Percentiles rank a stretch among this genome's conserved stretches.
Conservation (phyloP, 2,329 filamentous ascomycete genomes). For the Arthrobotrys conoides region DNA sequence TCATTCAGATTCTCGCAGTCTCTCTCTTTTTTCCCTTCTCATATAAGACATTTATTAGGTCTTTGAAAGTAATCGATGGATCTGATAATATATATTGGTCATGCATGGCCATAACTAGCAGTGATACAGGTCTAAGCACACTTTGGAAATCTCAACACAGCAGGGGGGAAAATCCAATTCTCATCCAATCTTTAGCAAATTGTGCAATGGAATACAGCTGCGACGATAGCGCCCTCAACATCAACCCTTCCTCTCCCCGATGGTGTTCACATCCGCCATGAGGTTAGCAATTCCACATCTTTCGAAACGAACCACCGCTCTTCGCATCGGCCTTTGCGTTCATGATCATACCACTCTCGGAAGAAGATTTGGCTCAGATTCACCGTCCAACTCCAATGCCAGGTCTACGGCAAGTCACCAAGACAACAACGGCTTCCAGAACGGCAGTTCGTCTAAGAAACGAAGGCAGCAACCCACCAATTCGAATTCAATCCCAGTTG, state of each 20-base stretch:
- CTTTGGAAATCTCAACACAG: constrained; percentile 44
- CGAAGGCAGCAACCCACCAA: background rate
- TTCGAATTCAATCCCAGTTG: background rate
- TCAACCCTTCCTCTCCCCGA: background rate
- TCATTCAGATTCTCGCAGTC: background rate
- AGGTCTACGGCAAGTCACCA: background rate
- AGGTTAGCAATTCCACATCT: constrained; percentile 26
- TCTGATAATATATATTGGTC: background rate
- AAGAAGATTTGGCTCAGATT: background rate
- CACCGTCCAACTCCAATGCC: background rate
- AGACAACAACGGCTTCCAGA: background rate
- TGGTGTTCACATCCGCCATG: constrained; percentile 29
- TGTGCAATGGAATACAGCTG: constrained; percentile 30
- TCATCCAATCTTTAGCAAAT: background rate
- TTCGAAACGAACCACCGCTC: constrained; percentile 13
- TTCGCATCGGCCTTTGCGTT: background rate
- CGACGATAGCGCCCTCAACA: constrained; percentile 4
- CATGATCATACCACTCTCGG: constrained; percentile 1
- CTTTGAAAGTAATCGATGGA: too few relatives aligned
- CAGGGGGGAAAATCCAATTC: background rate
- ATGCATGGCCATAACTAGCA: too few relatives aligned
- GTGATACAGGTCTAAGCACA: too few relatives aligned
- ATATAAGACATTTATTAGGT: background rate
- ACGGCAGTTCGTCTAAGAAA: background rate
- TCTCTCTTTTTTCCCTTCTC: background rate